Conservation (phyloP, 176 grass and related monocot species). For the Phragmites australis region DNA sequence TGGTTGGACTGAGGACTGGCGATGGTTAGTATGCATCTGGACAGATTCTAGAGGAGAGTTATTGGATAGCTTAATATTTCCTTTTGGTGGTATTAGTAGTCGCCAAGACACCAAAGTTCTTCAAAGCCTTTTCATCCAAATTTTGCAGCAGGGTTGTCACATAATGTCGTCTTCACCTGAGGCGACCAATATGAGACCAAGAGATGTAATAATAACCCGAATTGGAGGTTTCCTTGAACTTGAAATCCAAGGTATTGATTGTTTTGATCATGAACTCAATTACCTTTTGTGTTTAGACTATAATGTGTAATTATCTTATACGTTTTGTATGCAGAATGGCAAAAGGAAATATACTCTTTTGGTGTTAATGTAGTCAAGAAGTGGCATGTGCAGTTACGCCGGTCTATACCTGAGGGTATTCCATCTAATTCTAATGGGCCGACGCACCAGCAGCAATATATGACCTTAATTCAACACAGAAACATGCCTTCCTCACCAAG, state of each 20-base stretch:
- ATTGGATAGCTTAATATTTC: slow-evolving; percentile 84
- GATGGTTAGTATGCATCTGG: slow-evolving; percentile 97
- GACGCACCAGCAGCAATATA: slow-evolving; percentile 75
- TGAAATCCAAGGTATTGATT: slow-evolving; percentile 85
- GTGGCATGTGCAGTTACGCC: slow-evolving; percentile 85
- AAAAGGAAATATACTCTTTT: slow-evolving; percentile 87
- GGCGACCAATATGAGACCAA: slow-evolving; percentile 54
- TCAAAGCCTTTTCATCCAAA: slow-evolving; percentile 95
- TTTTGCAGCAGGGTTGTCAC: slow-evolving; percentile 95
- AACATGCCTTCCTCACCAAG: slow-evolving; percentile 78
- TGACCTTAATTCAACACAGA: slow-evolving; percentile 84
- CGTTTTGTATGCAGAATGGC: slow-evolving; percentile 75
- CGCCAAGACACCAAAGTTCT: slow-evolving; percentile 96
- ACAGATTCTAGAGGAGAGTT: slow-evolving; percentile 96
- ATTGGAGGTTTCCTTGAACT: slow-evolving; percentile 95
- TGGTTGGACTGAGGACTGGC: slow-evolving; percentile 99
- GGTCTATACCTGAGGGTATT: slow-evolving; percentile 72
- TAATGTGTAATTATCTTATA: slow-evolving; percentile 25
- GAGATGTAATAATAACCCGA: slow-evolving; percentile 86
- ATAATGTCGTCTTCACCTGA: slow-evolving; percentile 81
- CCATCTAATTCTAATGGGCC: slow-evolving; percentile 56
- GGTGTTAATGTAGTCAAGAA: slow-evolving; percentile 95
- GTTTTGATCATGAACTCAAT: slow-evolving; percentile 5
- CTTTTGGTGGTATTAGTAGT: slow-evolving; percentile 95
- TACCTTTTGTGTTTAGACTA: slow-evolving; percentile 17